These are phyloP conservation scores for Pisolithus microcarpus DNA, from an alignment of 768 basidiomycete genomes.

Conservation along the genomic window DNA sequence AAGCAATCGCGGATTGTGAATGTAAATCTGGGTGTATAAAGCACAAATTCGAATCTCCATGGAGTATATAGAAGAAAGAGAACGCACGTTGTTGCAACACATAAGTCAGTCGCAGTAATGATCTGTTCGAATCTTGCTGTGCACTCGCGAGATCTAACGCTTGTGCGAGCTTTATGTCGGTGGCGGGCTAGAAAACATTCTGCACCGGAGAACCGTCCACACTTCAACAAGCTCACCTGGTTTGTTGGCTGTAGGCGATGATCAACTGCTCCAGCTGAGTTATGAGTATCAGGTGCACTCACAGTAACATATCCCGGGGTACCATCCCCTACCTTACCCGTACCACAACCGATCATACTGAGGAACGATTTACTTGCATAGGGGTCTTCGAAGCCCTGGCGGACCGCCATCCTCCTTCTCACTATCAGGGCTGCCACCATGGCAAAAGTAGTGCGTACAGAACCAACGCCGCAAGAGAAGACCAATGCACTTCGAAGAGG, in stretches of 20 bases:
- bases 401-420: constrained; percentile 63
- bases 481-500: constrained; percentile 78
- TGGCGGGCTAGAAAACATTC: constrained; percentile 29
- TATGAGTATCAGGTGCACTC: constrained; percentile 9
- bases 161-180: constrained; percentile 54
- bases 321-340: constrained; percentile 10
- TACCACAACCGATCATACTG: constrained; percentile 6
- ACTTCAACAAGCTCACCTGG: constrained; percentile 17
- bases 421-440: constrained; percentile 93
- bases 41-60: neutral
- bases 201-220: neutral
- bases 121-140: constrained; percentile 73
- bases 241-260: constrained; percentile 16
- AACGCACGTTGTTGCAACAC: constrained; percentile 70
- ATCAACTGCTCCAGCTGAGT: constrained; percentile 1
- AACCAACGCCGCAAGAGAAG: constrained; percentile 96
- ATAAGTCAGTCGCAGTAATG: constrained; percentile 71
- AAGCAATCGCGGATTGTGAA: constrained; percentile 74
- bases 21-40: constrained; percentile 45
- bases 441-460: constrained; percentile 91
- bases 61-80: neutral
- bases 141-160: constrained; percentile 68
- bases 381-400: constrained; percentile 68
- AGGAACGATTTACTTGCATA: constrained; percentile 43
- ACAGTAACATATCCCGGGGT: constrained; percentile 47